Conservation (phyloP, 257 asterid genomes). For the Lantana camara region DNA sequence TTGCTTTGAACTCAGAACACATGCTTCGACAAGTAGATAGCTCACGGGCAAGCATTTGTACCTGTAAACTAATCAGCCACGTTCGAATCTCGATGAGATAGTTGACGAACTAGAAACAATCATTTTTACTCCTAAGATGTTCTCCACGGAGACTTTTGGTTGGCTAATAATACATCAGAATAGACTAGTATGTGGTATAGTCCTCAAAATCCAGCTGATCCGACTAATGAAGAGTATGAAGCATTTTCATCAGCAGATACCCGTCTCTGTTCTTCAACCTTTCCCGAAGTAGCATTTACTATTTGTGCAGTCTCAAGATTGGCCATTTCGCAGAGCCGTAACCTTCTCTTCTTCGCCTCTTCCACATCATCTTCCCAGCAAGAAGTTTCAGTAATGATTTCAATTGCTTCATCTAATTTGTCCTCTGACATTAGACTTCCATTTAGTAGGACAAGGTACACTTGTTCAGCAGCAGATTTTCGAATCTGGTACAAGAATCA, state of each 20-base stretch:
- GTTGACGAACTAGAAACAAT: no score
- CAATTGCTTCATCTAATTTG: conserved; percentile 66
- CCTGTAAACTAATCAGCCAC: no score
- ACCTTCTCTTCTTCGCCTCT: conserved; percentile 72
- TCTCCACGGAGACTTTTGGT: no score
- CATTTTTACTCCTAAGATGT: no score
- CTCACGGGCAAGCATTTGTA: no score
- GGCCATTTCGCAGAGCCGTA: conserved; percentile 55
- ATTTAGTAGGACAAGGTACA: conserved; percentile 70
- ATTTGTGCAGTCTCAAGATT: conserved; percentile 45
- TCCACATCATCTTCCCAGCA: conserved; percentile 91
- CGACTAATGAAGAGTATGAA: conserved; percentile 83
- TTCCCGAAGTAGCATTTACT: conserved; percentile 32
- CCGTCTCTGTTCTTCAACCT: conserved; percentile 29
- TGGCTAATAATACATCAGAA: no score
- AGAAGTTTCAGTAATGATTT: conserved; percentile 75
- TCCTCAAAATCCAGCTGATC: conserved; percentile 81
- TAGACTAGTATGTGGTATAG: not conserved
- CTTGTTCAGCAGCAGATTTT: conserved; percentile 83
- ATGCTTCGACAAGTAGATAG: no score
- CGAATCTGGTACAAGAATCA: conserved; percentile 58
- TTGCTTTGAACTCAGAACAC: not conserved
- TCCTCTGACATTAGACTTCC: conserved; percentile 57
- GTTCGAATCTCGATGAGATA: no score
- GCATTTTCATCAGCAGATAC: conserved; percentile 72